phyloP scores from a whole-genome alignment of 2,329 filamentous ascomycete genomes.

The Hypomyces rosellus region DNA sequence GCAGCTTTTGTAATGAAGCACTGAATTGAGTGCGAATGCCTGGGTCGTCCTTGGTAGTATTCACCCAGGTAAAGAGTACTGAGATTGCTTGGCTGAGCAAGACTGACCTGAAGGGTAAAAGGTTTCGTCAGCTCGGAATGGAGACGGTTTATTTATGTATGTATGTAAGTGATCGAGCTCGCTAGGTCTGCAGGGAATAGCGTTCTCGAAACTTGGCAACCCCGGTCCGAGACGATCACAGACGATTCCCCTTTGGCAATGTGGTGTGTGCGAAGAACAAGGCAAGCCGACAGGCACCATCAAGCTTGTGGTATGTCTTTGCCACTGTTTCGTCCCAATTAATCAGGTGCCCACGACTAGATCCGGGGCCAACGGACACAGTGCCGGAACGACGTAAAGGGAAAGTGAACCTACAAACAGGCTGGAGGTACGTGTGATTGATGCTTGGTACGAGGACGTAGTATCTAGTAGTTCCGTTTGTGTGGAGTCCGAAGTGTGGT shows the following conservation, averaged over 20 bases:
- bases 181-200: slow-evolving; percentile 5
- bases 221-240: slow-evolving; percentile 12
- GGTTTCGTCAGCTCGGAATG: slow-evolving; percentile 11
- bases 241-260: slow-evolving; percentile 7
- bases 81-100: slow-evolving; percentile 10
- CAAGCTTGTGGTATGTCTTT: slow-evolving; percentile 4
- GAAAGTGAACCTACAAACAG: neutral
- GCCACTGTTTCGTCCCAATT: slow-evolving; percentile 12
- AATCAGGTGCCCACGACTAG: slow-evolving; percentile 12
- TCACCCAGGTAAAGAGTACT: slow-evolving; percentile 1
- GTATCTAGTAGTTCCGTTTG: neutral
- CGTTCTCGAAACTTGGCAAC: slow-evolving; percentile 6
- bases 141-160: slow-evolving; percentile 12
- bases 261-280: slow-evolving; percentile 3
- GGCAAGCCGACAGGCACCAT: slow-evolving; percentile 9
- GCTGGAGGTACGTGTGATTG: neutral
- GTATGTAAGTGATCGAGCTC: slow-evolving; percentile 7
- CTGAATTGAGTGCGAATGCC: slow-evolving; percentile 13
- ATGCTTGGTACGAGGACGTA: neutral
- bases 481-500: neutral
- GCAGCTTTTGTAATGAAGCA: slow-evolving; percentile 11
- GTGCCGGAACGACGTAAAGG: neutral
- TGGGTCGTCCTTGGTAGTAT: slow-evolving; percentile 9
- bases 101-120: slow-evolving; percentile 10
- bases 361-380: slow-evolving; percentile 4